Conservation (phyloP, 2,329 filamentous ascomycete genomes). For the Pestalotiopsis sp. region DNA sequence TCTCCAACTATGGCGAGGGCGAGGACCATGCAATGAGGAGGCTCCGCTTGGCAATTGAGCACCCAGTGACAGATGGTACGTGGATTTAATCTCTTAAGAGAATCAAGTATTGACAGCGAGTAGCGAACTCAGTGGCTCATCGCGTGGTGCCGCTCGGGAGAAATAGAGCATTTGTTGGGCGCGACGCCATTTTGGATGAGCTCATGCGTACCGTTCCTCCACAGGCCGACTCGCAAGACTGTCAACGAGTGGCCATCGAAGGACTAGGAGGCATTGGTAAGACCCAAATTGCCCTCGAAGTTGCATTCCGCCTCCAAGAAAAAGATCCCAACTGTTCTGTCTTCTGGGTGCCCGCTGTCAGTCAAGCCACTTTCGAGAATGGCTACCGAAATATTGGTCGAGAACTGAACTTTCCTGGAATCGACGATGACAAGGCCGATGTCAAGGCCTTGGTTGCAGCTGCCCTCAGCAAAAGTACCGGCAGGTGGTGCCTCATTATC, state of each 20-base stretch:
- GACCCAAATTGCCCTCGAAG: slow-evolving; percentile 39
- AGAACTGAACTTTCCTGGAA: slow-evolving; percentile 26
- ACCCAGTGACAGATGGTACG: not conserved
- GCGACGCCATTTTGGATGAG: not conserved
- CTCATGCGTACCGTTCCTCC: not conserved
- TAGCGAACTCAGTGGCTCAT: not conserved
- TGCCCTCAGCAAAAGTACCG: slow-evolving; percentile 26
- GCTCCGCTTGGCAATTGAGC: not conserved
- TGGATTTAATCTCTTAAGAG: not conserved
- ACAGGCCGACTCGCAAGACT: slow-evolving; percentile 10
- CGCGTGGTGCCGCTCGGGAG: not conserved
- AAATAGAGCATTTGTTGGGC: slow-evolving; percentile 6
- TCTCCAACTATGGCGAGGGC: slow-evolving; percentile 1
- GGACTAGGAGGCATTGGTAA: slow-evolving; percentile 39
- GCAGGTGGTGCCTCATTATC: slow-evolving; percentile 42
- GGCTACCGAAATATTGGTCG: slow-evolving; percentile 35
- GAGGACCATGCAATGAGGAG: not conserved
- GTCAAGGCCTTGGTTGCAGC: slow-evolving; percentile 35
- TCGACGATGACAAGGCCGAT: slow-evolving; percentile 34
- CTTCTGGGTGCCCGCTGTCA: slow-evolving; percentile 40
- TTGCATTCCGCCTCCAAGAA: slow-evolving; percentile 28
- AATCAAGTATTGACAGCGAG: not conserved
- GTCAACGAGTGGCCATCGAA: slow-evolving; percentile 23
- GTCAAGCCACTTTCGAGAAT: slow-evolving; percentile 31
- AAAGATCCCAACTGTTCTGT: slow-evolving; percentile 32